Evolutionary conservation across 257 asterid genomes (phyloP).

Genomic region (Solanum arcanum): DNA sequence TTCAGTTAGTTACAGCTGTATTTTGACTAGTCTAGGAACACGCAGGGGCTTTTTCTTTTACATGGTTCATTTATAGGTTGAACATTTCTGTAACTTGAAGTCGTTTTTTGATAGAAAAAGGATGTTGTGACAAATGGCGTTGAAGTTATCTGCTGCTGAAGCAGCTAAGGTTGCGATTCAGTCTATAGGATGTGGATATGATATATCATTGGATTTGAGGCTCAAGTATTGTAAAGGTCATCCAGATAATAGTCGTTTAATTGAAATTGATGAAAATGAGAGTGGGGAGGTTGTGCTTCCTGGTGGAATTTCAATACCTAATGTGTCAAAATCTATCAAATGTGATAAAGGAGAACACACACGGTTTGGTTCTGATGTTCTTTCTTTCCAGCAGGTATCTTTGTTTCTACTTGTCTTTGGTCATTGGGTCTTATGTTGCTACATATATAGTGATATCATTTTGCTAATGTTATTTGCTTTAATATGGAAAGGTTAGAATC

Average conservation of each 20-base stretch:
- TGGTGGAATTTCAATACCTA: conserved; percentile 57
- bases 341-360: conserved; percentile 97
- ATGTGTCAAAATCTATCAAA: conserved; percentile 75
- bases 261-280: conserved; percentile 65
- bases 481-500: not conserved
- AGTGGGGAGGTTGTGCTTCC: conserved; percentile 80
- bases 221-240: conserved; percentile 88
- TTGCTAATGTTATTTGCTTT: not conserved
- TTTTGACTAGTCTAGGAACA: not conserved
- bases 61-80: conserved; percentile 16
- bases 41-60: not conserved
- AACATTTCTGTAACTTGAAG: not conserved
- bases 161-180: conserved; percentile 81
- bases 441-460: not conserved
- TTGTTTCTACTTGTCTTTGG: not conserved
- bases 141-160: conserved; percentile 71
- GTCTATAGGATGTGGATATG: conserved; percentile 94
- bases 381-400: conserved; percentile 85
- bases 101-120: not conserved
- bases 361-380: conserved; percentile 78
- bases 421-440: not conserved
- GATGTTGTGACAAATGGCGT: conserved; percentile 54
- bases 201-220: conserved; percentile 75
- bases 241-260: conserved; percentile 32
- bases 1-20: not conserved